Evolutionary conservation across 1,284 basidiomycete species (phyloP).

Genomic region (Pyrrhoderma lamaoense): DNA sequence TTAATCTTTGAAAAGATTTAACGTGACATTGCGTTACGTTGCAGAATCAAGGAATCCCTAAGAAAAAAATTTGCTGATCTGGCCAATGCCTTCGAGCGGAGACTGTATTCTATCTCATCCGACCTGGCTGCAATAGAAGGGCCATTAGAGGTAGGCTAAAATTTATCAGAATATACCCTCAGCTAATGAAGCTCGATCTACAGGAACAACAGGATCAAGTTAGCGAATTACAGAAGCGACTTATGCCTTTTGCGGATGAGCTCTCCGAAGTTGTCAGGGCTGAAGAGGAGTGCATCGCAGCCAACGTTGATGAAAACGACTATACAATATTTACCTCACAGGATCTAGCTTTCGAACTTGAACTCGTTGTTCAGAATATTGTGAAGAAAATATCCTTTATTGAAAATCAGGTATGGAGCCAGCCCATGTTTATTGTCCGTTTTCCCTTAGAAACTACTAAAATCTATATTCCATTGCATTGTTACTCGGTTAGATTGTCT

Average conservation of each 20-base stretch:
- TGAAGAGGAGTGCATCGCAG: conserved; percentile 76
- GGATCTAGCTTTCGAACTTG: conserved; percentile 88
- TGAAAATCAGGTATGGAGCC: conserved; percentile 76
- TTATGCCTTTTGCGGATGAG: conserved; percentile 53
- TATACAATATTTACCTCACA: conserved; percentile 89
- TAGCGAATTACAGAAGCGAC: conserved; percentile 51
- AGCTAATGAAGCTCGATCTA: background rate
- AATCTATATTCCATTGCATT: background rate
- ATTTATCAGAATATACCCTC: background rate
- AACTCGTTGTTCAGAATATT: conserved; percentile 74
- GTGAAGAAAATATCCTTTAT: conserved; percentile 91
- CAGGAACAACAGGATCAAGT: conserved; percentile 51
- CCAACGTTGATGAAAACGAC: conserved; percentile 96
- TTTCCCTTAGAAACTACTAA: background rate
- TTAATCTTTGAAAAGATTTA: background rate
- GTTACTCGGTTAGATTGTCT: conserved; percentile 72
- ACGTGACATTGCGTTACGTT: background rate
- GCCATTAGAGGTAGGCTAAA: conserved; percentile 55
- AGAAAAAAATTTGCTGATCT: conserved; percentile 78
- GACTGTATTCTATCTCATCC: conserved; percentile 63
- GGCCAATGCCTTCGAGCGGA: conserved; percentile 79
- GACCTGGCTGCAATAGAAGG: conserved; percentile 76
- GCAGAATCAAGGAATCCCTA: conserved; percentile 83
- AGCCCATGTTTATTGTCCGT: background rate
- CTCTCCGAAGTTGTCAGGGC: conserved; percentile 50